A percentile compares a stretch with the other conserved stretches of the same genome.
phyloP scores from a whole-genome alignment of 2,329 filamentous ascomycete genomes.

The Leptographium galeiforme region DNA sequence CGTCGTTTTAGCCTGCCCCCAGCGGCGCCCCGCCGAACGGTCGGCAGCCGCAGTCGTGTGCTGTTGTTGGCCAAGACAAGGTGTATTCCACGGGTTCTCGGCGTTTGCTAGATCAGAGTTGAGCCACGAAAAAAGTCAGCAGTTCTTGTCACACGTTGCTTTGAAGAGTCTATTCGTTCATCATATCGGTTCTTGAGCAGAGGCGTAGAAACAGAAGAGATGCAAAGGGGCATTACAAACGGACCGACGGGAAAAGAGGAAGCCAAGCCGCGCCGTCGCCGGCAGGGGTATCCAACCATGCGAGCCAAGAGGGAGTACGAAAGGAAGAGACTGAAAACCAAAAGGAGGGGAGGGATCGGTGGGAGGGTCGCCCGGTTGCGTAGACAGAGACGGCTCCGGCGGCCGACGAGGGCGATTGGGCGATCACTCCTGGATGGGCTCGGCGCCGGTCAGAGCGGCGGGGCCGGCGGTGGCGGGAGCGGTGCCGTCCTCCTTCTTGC shows the following conservation, averaged over 20 bases:
- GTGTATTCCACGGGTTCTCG: too few relatives aligned
- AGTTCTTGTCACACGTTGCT: background rate
- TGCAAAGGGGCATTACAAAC: background rate
- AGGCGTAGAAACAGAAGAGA: background rate
- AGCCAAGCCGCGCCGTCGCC: background rate
- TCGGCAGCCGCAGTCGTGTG: background rate
- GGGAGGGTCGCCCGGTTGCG: background rate
- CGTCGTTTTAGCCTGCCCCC: too few relatives aligned
- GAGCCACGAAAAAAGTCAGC: too few relatives aligned
- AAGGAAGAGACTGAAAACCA: background rate
- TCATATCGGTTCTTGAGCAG: conserved; percentile 1
- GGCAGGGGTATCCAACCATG: conserved; percentile 4
- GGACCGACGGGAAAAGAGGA: background rate
- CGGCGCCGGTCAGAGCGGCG: background rate
- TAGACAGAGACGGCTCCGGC: background rate
- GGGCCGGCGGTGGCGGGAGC: background rate
- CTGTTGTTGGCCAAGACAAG: too few relatives aligned
- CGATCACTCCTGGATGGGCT: conserved; percentile 8
- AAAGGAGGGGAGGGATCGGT: background rate
- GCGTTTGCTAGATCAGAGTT: too few relatives aligned
- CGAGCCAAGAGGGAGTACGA: background rate
- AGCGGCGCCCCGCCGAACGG: too few relatives aligned
- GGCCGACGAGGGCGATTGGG: too few relatives aligned
- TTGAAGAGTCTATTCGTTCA: conserved; percentile 2
- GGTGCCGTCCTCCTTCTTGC: conserved; percentile 32